These are phyloP conservation scores for Calophaca sinica DNA, from an alignment of 306 rosid genomes.

Conservation along the genomic window DNA sequence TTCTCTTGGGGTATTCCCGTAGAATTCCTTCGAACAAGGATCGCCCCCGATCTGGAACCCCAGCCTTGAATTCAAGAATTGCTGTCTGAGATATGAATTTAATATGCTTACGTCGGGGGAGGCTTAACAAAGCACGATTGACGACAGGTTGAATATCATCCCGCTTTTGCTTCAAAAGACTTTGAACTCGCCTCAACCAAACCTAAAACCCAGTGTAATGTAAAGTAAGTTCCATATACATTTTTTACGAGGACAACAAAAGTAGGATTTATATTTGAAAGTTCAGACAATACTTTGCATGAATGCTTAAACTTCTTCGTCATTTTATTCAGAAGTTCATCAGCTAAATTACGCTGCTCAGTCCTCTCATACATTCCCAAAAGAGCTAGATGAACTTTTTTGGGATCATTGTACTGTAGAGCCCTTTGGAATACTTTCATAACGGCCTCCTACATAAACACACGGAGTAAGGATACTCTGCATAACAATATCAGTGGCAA, in stretches of 20 bases:
- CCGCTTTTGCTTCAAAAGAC: conserved; percentile 63
- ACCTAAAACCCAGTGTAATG: conserved; percentile 58
- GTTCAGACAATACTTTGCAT: conserved; percentile 72
- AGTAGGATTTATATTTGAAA: conserved; percentile 11
- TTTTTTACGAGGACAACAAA: conserved; percentile 1
- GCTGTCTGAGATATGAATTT: conserved; percentile 90
- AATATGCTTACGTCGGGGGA: conserved; percentile 77
- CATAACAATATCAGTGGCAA: conserved; percentile 9
- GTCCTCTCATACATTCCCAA: conserved; percentile 90
- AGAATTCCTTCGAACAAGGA: conserved; percentile 87
- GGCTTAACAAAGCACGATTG: conserved; percentile 67
- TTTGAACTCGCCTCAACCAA: conserved; percentile 81
- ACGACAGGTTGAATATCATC: conserved; percentile 67
- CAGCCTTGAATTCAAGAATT: conserved; percentile 83
- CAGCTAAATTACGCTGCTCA: conserved; percentile 71
- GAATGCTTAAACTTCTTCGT: conserved; percentile 89
- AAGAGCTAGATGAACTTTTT: conserved; percentile 80
- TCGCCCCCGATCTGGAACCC: conserved; percentile 86
- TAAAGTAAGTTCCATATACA: conserved; percentile 11
- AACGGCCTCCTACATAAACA: conserved; percentile 75
- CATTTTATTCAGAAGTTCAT: conserved; percentile 81
- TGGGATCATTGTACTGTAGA: conserved; percentile 77
- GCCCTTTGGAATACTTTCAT: conserved; percentile 83
- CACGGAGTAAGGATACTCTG: conserved; percentile 27
- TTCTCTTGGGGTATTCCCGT: conserved; percentile 83